These are phyloP conservation scores for Emiliania huxleyi DNA, from an alignment of 78 protist species.

Conservation along the genomic window DNA sequence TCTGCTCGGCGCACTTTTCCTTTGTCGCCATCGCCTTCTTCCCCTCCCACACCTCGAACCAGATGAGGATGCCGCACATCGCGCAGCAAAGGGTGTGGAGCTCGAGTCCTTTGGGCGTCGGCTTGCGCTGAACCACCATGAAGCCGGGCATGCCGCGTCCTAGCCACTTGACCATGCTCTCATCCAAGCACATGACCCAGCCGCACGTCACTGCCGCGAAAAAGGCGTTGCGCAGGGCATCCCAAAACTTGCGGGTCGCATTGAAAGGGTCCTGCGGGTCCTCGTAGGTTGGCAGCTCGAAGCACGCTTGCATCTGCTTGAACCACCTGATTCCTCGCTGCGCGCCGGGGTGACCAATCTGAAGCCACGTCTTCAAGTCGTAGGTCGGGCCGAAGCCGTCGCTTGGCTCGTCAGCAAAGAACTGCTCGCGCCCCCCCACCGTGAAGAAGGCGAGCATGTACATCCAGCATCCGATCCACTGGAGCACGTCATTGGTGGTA, in stretches of 20 bases:
- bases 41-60: background rate
- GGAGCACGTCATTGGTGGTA: too few species aligned
- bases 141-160: background rate
- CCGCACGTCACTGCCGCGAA: background rate
- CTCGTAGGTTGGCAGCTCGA: background rate
- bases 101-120: too few species aligned
- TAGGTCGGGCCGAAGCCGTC: too few species aligned
- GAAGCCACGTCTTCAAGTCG: too few species aligned
- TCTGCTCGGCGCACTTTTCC: too few species aligned
- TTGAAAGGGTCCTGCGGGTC: background rate
- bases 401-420: too few species aligned
- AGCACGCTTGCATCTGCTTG: background rate
- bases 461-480: too few species aligned
- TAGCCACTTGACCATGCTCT: background rate
- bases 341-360: too few species aligned
- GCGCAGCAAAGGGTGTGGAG: background rate
- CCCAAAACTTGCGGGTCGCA: background rate
- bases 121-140: background rate
- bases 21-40: background rate
- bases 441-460: too few species aligned
- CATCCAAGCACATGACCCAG: background rate
- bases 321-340: too few species aligned
- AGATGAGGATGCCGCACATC: too few species aligned
- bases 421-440: too few species aligned
- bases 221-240: background rate